phyloP scores from a whole-genome alignment of 2,329 filamentous ascomycete genomes.

The Penicillium corylophilum region DNA sequence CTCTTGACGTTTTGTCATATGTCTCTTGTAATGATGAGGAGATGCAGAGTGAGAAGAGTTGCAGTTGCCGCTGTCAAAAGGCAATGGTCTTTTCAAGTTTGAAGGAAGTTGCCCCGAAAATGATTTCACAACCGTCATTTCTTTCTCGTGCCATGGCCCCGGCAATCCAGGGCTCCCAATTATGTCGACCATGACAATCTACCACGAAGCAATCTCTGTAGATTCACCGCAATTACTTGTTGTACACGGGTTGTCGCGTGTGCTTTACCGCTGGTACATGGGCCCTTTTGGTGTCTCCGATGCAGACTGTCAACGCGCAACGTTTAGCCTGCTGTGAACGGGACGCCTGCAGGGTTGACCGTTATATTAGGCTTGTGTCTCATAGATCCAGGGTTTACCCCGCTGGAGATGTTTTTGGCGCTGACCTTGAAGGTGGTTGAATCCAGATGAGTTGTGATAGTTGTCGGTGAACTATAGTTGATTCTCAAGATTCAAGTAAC shows the following conservation, averaged over 20 bases:
- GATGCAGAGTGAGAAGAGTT: neutral
- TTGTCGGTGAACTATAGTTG: neutral
- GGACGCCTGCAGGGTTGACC: conserved; percentile 29
- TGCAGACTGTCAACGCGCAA: conserved; percentile 21
- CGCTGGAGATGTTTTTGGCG: conserved; percentile 14
- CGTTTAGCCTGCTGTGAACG: conserved; percentile 17
- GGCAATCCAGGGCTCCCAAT: conserved; percentile 8
- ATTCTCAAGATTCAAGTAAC: neutral
- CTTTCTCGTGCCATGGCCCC: conserved; percentile 11
- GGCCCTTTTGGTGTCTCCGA: conserved; percentile 12
- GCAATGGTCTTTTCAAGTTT: neutral
- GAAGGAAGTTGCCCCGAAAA: neutral
- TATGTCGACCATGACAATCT: conserved; percentile 14
- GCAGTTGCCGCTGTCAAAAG: neutral
- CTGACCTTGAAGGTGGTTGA: neutral
- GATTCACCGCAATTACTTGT: conserved; percentile 30
- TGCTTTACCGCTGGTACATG: conserved; percentile 19
- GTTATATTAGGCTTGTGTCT: conserved; percentile 18
- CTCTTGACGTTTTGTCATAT: neutral
- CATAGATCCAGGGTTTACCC: conserved; percentile 14
- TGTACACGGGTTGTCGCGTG: conserved; percentile 26
- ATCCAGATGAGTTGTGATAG: neutral
- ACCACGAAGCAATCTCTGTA: conserved; percentile 1
- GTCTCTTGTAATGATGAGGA: neutral
- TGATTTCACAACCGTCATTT: neutral